phyloP scores from a whole-genome alignment of 305 asterid genomes.

The Solanum aculeatissimum region DNA sequence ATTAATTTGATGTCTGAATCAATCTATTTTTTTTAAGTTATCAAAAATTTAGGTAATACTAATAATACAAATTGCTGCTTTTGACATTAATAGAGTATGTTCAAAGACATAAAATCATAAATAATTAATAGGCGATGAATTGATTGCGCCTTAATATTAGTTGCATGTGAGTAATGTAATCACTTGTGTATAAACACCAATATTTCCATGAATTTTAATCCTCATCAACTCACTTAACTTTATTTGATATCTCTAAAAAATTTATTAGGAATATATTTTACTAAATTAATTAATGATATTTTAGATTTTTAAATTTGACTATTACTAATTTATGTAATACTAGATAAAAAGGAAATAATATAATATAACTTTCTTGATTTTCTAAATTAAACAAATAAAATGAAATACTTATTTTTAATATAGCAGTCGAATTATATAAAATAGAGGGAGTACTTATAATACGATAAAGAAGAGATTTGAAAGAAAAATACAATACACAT shows the following conservation, averaged over 20 bases:
- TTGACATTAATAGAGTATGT: not conserved
- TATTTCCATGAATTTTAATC: not conserved
- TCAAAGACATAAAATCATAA: not conserved
- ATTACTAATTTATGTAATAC: too few relatives aligned
- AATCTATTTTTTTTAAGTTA: not conserved
- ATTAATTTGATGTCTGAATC: not conserved
- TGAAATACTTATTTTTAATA: too few relatives aligned
- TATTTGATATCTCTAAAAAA: not conserved
- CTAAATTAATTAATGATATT: too few relatives aligned
- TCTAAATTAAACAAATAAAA: not conserved
- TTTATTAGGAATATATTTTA: too few relatives aligned
- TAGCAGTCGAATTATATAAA: too few relatives aligned
- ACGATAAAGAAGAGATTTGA: not conserved
- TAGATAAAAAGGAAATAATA: too few relatives aligned
- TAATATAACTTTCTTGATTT: too few relatives aligned
- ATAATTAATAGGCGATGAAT: not conserved
- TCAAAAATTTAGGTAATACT: not conserved
- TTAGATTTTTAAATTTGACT: too few relatives aligned
- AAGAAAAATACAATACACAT: not conserved
- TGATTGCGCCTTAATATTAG: not conserved
- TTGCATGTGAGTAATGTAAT: not conserved
- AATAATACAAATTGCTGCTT: not conserved
- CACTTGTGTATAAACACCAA: not conserved
- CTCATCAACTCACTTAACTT: not conserved
- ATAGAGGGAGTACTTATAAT: not conserved